Evolutionary conservation across 2,329 filamentous ascomycete species (phyloP).

Genomic region (Moelleriella libera): DNA sequence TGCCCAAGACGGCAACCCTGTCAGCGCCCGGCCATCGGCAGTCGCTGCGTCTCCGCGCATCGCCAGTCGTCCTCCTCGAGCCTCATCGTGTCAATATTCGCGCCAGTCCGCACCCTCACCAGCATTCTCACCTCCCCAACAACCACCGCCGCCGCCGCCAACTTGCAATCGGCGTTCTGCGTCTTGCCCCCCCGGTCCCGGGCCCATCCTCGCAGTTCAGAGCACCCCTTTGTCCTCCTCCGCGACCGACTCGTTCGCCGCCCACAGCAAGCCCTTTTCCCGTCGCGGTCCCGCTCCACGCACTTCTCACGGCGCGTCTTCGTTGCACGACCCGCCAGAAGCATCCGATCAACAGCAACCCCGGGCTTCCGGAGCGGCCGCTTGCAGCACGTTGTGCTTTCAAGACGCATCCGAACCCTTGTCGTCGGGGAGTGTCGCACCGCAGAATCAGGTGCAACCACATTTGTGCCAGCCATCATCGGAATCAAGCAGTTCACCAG

Average conservation of each 20-base stretch:
- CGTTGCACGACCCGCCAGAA: too few species aligned
- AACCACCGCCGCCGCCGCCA: neutral
- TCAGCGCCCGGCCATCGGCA: neutral
- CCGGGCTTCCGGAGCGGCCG: too few species aligned
- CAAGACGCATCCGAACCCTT: neutral
- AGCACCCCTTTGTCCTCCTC: too few species aligned
- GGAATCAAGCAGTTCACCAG: conserved; percentile 29
- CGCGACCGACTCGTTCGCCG: too few species aligned
- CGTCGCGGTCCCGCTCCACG: too few species aligned
- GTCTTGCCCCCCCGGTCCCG: neutral
- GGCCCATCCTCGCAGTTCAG: too few species aligned
- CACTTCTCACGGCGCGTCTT: too few species aligned
- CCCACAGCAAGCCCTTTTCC: too few species aligned
- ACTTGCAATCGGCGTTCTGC: neutral
- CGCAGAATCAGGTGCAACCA: neutral
- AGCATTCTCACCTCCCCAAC: neutral
- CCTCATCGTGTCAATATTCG: neutral
- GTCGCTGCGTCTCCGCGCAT: neutral
- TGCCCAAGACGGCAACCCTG: neutral
- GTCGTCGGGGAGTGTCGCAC: neutral
- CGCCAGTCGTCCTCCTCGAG: neutral
- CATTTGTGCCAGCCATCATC: conserved; percentile 6
- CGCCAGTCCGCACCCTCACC: neutral
- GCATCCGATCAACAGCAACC: too few species aligned
- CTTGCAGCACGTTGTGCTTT: too few species aligned